Evolutionary conservation across 2,329 filamentous ascomycete genomes (phyloP), one percentile per base, ranked within the genome.

Genomic region (Fusarium sp.): DNA sequence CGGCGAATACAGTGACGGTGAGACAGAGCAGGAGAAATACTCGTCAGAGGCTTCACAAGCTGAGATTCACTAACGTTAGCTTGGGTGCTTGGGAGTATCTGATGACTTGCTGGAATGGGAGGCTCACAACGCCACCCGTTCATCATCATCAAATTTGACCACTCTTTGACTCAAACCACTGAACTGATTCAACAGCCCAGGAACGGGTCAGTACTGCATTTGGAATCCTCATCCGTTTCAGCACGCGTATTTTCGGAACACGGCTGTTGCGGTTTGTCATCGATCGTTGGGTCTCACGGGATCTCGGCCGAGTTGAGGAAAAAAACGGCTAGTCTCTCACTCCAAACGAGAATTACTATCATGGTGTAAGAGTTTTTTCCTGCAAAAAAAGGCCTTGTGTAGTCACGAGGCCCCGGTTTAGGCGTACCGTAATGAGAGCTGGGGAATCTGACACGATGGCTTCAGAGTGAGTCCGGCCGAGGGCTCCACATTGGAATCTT

Each of bases 381-480:
- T 43, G 4, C 15, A n/a, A 45, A 30, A 30, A 22, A 22, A 32
- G 30, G 33, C 41, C 43, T 33, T 33, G 30, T 33, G 30, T 33
- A 22, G 61, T 68, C 65, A 68, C 65, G 66, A 63, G 66, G 19
- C 27, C 27, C 25, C 41, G 27, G 41, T 33, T 65, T 62, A 30
- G 59, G 65, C 51, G 65, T 57, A 50, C 37, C 51, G 65, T 57
- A 50, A 41, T 56, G 27, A 47, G 39, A 51, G 56, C 32, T 56
- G 54, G 56, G 59, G 47, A 63, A 57, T 58, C 61, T 64, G 61
- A 64, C 62, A 65, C 61, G 61, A 65, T 65, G 62, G 62, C 60
- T 65, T 49, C 60, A 65, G 47, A 65, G 43, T 65, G 62, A 64
- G 59, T 64, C 61, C 61, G 61, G 61, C 61, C 61, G 61, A 64